Conservation (phyloP, 805 yeast species). For the Lipomyces starkeyi region DNA sequence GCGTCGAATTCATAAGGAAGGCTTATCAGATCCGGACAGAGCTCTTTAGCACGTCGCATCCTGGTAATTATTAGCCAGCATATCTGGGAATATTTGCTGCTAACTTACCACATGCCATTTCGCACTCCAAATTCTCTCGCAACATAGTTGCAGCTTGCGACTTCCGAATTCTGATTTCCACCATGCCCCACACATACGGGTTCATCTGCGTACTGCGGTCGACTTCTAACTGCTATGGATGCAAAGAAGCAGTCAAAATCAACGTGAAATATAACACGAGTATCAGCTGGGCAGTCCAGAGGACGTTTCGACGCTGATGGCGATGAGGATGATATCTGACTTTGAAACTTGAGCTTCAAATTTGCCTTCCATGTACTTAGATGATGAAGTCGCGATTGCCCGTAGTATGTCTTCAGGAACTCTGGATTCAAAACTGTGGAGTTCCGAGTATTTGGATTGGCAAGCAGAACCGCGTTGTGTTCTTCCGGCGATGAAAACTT, state of each 20-base stretch:
- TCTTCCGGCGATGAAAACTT: not conserved
- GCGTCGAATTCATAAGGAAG: constrained; percentile 76
- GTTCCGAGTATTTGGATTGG: constrained; percentile 24
- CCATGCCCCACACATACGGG: constrained; percentile 68
- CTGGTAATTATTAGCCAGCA: not conserved
- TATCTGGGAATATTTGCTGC: not conserved
- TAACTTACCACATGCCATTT: constrained; percentile 77
- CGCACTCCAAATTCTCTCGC: constrained; percentile 75
- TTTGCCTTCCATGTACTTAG: constrained; percentile 85
- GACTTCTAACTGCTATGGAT: constrained; percentile 70
- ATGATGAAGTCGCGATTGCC: constrained; percentile 85
- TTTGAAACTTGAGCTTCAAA: constrained; percentile 64
- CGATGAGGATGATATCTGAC: constrained; percentile 33
- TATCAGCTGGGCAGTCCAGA: constrained; percentile 40
- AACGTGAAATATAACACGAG: constrained; percentile 66
- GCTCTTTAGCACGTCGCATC: constrained; percentile 65
- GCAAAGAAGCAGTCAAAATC: constrained; percentile 97
- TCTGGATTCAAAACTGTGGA: constrained; percentile 77
- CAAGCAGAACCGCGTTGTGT: constrained; percentile 20
- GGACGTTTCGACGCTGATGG: not conserved
- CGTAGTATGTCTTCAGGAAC: constrained; percentile 73
- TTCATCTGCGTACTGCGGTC: constrained; percentile 62
- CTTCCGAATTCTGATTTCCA: constrained; percentile 60
- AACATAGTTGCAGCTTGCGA: constrained; percentile 89
- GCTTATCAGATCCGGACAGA: constrained; percentile 68